Percentiles rank a stretch among this genome's conserved stretches.
Conservation (phyloP, 371 early-diverging fungal genomes). For the Rhizopus delemar region DNA sequence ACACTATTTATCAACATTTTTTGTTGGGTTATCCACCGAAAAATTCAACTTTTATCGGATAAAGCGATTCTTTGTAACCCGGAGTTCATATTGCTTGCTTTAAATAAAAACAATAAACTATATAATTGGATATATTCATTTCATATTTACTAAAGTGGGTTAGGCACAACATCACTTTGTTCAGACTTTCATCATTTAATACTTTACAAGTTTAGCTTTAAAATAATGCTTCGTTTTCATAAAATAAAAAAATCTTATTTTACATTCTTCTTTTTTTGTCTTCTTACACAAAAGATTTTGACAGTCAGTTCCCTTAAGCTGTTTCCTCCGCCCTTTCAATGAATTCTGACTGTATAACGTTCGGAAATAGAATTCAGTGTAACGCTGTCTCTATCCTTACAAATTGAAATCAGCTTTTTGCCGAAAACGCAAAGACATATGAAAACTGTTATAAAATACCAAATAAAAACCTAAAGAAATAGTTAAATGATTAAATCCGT, state of each 20-base stretch:
- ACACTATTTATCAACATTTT: too few relatives aligned
- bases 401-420: not conserved
- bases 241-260: not conserved
- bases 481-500: not conserved
- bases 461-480: not conserved
- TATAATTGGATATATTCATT: not conserved
- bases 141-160: not conserved
- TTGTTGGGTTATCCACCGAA: not conserved
- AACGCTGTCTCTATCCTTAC: constrained; percentile 1
- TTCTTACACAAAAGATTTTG: not conserved
- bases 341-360: not conserved
- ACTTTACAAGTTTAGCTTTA: too few relatives aligned
- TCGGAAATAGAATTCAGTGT: not conserved
- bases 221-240: not conserved
- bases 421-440: not conserved
- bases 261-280: too few relatives aligned
- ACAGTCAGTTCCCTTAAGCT: not conserved
- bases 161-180: not conserved
- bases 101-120: not conserved
- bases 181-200: not conserved
- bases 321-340: not conserved
- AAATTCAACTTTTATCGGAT: not conserved
- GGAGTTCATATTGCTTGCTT: constrained; percentile 1
- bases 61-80: not conserved
- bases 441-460: not conserved